Base-by-base conservation (phyloP, 2,329 filamentous ascomycete species). In the Ascochyta rabiei region DNA sequence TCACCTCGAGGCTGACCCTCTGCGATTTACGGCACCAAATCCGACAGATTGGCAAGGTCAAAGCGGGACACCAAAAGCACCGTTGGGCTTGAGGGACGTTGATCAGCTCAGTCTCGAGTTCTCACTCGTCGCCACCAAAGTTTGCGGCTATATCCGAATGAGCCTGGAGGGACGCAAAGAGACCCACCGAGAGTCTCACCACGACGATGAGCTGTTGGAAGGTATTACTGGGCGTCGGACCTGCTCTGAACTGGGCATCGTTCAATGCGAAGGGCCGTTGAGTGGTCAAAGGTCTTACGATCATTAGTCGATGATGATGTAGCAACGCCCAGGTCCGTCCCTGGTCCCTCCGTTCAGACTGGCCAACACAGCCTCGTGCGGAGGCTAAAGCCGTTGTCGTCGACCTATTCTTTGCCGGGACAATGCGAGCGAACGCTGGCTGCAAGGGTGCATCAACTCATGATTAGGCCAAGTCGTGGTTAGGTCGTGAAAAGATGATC, bases 1-100 rank as follows among this genome's bases (percentile, higher is more conserved):
- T 62, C 65, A 62, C 57, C 37, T 30, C 54, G 49, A 53, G 61
- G 61, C 60, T 48, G 34, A 39, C 18, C 46, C 49, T 51, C 48
- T 45, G 51, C 58, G 52, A 66, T 62, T 63, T 53, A 63, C 48
- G 52, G 56, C 56, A 49, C 28, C 35, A 59, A 53, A 48, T 56
- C 59, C 59, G 59, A 59, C 52, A 60, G 37, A 45, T 52, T 59
- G 60, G 56, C 45, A 53, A 50, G 45, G 60, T 56, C 56, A 56
- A 50, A 59, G 56, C 60, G 58, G 48, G 53, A 60, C 56, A 52
- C 52, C 54, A 59, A 45, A 54, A 44, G 38, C 54, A 39, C 53
- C 48, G 42, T 51, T 52, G 56, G 57, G 49, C 47, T 56, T 50
- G 53, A 52, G 47, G 45, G 41, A 57, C 47, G 35, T 52, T 57